A percentile compares a stretch with the other conserved stretches of the same genome.
phyloP scores from a whole-genome alignment of 306 rosid species.

The Quercus ilex region DNA sequence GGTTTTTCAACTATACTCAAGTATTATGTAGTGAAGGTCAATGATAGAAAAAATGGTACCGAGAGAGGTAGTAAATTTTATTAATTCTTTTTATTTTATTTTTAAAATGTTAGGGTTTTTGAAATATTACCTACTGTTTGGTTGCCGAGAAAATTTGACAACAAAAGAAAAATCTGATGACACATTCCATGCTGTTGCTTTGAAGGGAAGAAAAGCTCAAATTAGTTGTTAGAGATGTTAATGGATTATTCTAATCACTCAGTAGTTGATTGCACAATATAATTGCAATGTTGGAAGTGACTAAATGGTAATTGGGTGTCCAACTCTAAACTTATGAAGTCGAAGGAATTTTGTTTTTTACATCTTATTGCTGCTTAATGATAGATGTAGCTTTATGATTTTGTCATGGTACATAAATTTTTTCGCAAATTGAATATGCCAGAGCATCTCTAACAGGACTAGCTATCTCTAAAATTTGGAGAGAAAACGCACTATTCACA shows the following conservation, averaged over 20 bases:
- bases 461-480: too few relatives aligned
- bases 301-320: neutral
- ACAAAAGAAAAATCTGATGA: neutral
- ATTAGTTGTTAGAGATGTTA: neutral
- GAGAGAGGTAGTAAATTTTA: too few relatives aligned
- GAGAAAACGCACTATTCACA: too few relatives aligned
- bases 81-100: too few relatives aligned
- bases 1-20: conserved; percentile 52
- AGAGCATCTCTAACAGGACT: too few relatives aligned
- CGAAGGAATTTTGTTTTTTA: neutral
- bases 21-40: conserved; percentile 67
- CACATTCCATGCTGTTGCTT: neutral
- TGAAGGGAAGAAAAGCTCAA: neutral
- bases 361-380: neutral
- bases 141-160: neutral
- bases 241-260: neutral
- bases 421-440: neutral
- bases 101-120: too few relatives aligned
- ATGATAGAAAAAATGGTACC: conserved; percentile 20
- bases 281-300: conserved; percentile 1
- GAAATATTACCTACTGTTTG: neutral
- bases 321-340: neutral
- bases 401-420: neutral
- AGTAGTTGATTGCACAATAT: neutral
- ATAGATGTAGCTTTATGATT: neutral